Base-by-base conservation (phyloP, 805 yeast species). In the Spathaspora hagerdaliae region DNA sequence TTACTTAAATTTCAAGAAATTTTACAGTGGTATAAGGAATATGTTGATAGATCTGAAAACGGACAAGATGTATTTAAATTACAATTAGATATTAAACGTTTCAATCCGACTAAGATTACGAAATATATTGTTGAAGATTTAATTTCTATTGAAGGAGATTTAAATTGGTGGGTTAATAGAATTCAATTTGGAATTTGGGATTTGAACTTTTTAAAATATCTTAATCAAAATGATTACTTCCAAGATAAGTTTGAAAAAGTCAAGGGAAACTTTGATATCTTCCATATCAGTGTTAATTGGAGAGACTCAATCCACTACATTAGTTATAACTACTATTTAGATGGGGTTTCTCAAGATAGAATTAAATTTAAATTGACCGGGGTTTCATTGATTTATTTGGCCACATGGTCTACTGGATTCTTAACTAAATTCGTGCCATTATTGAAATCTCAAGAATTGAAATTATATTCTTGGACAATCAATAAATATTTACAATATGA, bases 161-260 rank as follows among this genome's bases (percentile, higher is more conserved):
- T 70, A 12, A 39, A 52, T 14, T 71, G 66, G 64, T 71, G 75
- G 77, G 60, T 55, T 29, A 60, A 63, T 26, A 60, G 64, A 24
- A 51, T 71, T 27, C 71, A 66, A 48, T 58, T 69, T 44, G 77
- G 75, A 5, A 51, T 71, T 19, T 71, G 77, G 77, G 65, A 66
- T 48, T 54, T 71, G 45, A 58, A 63, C 32, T 61, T 67, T 42
- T 48, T 69, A 38, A 66, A 69, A 49, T 70, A 58, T 52, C 45
- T 70, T 48, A 71, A 71, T 52, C 75, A 71, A 48, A 69, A 69
- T 36, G 59, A 55, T 1, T 64, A 52, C 45, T 69, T 71, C 50
- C 67, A 60, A 48, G 42, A 54, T 9, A 44, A 57, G 12, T 61
- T 64, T 41, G 32, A 45, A 8, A 27, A 38, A 3, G 53, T 56